Base-by-base conservation (phyloP, 352 stramenopile species). In the Blastocystis sp. region DNA sequence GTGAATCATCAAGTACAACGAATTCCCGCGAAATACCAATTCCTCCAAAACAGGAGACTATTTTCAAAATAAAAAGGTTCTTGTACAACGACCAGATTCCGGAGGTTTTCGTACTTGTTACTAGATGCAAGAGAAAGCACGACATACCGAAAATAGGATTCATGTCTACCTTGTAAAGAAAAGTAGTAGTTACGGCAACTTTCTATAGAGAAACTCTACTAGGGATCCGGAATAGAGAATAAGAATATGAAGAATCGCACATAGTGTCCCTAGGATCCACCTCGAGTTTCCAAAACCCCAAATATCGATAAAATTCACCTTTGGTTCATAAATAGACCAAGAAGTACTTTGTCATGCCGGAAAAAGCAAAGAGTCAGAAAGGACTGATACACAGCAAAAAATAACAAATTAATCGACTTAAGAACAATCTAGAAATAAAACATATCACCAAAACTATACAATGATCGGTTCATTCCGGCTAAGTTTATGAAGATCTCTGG, bases 31-130 rank as follows among this genome's bases (percentile, higher is more conserved):
- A 41, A 62, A 81, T 11, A 81, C 18, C 6, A 81, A 11, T 26
- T 81, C 70, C 24, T 81, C 70, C 18, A 81, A 30, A 11, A 81
- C 2, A n/a, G 70, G 70, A 30, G 39, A 26, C 70, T 81, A 65
- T 16, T 18, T 47, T 18, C 13, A 65, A 63, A 26, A 24, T 13
- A 5, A 62, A 7, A 37, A 9, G 39, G 20, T 11, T 41, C 26
- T n/a, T 3, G 11, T 81, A 81, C 70, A 16, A 81, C 9, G n/a
- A 81, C 45, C 39, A 81, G 70, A 65, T 81, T 81, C 11, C 70
- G 70, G 11, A 81, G 24, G 65, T 64, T 47, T 20, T 24, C 8
- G 54, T 81, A 81, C 7, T n/a, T n/a, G 26, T 20, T 62, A 9
- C 16, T 0, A 41, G 39, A 41, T 20, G 65, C 9, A 34, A 81